Evolutionary conservation across 139 green algal genomes (phyloP).

Genomic region (Chlamydomonas urium): DNA sequence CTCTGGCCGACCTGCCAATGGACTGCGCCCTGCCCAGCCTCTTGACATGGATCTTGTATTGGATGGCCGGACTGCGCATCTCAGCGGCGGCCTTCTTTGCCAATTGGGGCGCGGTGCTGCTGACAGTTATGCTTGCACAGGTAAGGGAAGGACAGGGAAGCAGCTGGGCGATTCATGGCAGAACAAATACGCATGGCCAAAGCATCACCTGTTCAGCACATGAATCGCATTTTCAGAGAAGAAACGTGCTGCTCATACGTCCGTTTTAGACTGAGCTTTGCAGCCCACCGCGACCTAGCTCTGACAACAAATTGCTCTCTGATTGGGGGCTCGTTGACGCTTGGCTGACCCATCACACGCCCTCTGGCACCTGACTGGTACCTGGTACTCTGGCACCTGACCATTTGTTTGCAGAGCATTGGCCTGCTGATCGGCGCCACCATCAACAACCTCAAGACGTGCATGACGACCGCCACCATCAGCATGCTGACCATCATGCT

Average conservation of each 20-base stretch:
- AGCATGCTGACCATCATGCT: conserved; percentile 62
- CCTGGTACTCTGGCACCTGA: no score
- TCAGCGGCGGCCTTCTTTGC: conserved; percentile 45
- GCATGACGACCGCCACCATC: conserved; percentile 53
- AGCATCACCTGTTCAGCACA: background rate
- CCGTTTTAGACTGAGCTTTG: no score
- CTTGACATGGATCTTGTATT: conserved; percentile 65
- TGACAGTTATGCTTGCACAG: background rate
- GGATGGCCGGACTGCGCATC: conserved; percentile 43
- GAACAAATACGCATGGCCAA: no score
- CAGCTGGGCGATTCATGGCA: no score
- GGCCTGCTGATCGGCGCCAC: conserved; percentile 70
- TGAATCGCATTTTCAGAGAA: background rate
- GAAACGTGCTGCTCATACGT: no score
- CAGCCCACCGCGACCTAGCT: no score
- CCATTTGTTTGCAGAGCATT: conserved; percentile 39
- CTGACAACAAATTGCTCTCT: no score
- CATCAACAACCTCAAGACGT: conserved; percentile 56
- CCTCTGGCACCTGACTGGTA: no score
- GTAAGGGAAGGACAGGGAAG: no score
- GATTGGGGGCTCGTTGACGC: no score
- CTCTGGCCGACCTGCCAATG: conserved; percentile 64
- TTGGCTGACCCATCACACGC: no score
- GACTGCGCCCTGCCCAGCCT: conserved; percentile 59
- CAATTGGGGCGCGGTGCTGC: conserved; percentile 34